Evolutionary conservation across 805 yeast genomes (phyloP).

Genomic region (Metschnikowia cerradonensis): DNA sequence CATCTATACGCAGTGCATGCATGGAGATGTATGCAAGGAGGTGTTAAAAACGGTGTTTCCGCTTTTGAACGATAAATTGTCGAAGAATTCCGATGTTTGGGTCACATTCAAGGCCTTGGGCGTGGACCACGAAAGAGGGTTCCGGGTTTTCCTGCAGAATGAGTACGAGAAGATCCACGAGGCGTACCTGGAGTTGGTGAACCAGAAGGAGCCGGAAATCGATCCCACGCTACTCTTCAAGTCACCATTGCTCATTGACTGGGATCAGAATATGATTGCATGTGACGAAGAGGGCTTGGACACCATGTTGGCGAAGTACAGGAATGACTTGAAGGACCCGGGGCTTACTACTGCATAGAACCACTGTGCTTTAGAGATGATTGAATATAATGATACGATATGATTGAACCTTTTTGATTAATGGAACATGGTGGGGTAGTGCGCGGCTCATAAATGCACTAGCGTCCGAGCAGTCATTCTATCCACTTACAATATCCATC

Average conservation of each 20-base stretch:
- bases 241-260: constrained; percentile 43
- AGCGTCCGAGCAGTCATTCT: no score
- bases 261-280: constrained; percentile 43
- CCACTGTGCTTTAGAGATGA: background rate
- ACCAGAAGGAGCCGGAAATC: constrained; percentile 23
- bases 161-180: constrained; percentile 39
- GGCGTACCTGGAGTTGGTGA: constrained; percentile 27
- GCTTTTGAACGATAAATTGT: constrained; percentile 27
- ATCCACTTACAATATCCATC: no score
- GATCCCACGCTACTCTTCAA: constrained; percentile 33
- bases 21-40: constrained; percentile 21
- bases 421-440: no score
- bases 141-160: constrained; percentile 32
- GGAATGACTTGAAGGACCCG: constrained; percentile 6
- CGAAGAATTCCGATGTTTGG: constrained; percentile 16
- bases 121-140: constrained; percentile 18
- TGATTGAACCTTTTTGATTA: no score
- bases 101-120: constrained; percentile 23
- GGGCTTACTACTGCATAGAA: constrained; percentile 12
- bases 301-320: constrained; percentile 29
- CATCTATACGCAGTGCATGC: constrained; percentile 26
- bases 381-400: no score
- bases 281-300: constrained; percentile 31
- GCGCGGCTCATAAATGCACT: no score
- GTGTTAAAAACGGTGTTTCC: constrained; percentile 34